Evolutionary conservation across 805 yeast genomes (phyloP).

Genomic region (Yamadazyma insecticola): DNA sequence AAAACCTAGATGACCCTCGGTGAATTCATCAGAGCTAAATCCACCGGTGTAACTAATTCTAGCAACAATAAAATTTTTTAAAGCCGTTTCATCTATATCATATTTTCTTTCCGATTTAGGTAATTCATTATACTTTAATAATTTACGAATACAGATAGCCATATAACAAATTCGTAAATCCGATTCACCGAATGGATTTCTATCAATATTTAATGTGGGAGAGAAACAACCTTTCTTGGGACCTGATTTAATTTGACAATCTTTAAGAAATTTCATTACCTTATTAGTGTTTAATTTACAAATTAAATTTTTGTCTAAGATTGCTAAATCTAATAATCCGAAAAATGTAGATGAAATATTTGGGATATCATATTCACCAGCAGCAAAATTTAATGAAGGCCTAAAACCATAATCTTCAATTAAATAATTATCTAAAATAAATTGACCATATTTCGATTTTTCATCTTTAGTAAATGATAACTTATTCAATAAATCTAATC

Average conservation of each 20-base stretch:
- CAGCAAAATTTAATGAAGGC: constrained; percentile 41
- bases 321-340: constrained; percentile 54
- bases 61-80: constrained; percentile 31
- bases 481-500: constrained; percentile 43
- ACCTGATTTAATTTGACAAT: constrained; percentile 50
- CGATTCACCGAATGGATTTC: constrained; percentile 50
- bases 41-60: constrained; percentile 61
- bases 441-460: constrained; percentile 26
- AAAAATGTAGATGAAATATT: constrained; percentile 74
- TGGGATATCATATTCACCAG: constrained; percentile 48
- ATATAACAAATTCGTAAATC: constrained; percentile 75
- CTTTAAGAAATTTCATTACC: constrained; percentile 50
- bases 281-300: constrained; percentile 34
- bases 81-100: constrained; percentile 39
- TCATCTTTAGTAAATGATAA: constrained; percentile 6
- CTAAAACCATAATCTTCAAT: constrained; percentile 49
- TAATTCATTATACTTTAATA: constrained; percentile 34
- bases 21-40: constrained; percentile 44
- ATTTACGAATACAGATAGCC: constrained; percentile 58
- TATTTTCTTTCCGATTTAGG: constrained; percentile 3
- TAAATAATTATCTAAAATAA: constrained; percentile 44
- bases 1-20: constrained; percentile 83
- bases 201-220: constrained; percentile 23
- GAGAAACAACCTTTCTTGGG: constrained; percentile 27
- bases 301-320: constrained; percentile 43